Conservation (phyloP, 805 yeast species). For the Kodamaea restingae region DNA sequence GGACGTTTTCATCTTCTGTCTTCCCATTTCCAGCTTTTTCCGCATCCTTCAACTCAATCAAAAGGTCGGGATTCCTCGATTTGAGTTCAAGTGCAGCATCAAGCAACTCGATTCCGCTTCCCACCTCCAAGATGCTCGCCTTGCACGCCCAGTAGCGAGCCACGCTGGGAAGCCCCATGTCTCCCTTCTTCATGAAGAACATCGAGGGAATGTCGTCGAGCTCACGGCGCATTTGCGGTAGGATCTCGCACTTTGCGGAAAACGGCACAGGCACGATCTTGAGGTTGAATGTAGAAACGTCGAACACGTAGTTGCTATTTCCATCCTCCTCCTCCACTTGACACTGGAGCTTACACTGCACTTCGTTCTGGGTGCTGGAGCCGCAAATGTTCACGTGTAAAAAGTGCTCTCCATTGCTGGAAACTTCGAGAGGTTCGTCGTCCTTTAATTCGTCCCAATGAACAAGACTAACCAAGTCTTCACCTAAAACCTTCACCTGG, state of each 20-base stretch:
- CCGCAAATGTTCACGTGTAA: conserved; percentile 23
- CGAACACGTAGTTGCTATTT: conserved; percentile 18
- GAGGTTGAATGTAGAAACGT: conserved; percentile 17
- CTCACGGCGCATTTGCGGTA: conserved; percentile 25
- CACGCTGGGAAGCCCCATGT: conserved; percentile 28
- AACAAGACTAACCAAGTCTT: conserved; percentile 17
- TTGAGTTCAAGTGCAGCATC: conserved; percentile 18
- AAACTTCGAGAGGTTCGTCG: conserved; percentile 32
- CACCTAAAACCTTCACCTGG: conserved; percentile 14
- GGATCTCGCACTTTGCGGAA: conserved; percentile 17
- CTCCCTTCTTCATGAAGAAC: conserved; percentile 23
- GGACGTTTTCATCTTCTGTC: background rate
- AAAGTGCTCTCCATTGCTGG: conserved; percentile 7
- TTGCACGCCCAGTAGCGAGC: conserved; percentile 28
- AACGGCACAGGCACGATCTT: conserved; percentile 27
- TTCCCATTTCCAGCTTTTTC: background rate
- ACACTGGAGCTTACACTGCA: conserved; percentile 22
- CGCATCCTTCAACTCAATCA: conserved; percentile 15
- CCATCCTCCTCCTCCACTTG: conserved; percentile 18
- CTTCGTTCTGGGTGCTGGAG: conserved; percentile 11
- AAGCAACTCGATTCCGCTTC: conserved; percentile 14
- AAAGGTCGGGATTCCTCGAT: conserved; percentile 26
- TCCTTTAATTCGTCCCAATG: conserved; percentile 38
- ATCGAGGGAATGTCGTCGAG: conserved; percentile 36
- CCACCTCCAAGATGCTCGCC: conserved; percentile 2